Evolutionary conservation across 2,329 filamentous ascomycete species (phyloP).

Genomic region (Aureobasidium pullulans): DNA sequence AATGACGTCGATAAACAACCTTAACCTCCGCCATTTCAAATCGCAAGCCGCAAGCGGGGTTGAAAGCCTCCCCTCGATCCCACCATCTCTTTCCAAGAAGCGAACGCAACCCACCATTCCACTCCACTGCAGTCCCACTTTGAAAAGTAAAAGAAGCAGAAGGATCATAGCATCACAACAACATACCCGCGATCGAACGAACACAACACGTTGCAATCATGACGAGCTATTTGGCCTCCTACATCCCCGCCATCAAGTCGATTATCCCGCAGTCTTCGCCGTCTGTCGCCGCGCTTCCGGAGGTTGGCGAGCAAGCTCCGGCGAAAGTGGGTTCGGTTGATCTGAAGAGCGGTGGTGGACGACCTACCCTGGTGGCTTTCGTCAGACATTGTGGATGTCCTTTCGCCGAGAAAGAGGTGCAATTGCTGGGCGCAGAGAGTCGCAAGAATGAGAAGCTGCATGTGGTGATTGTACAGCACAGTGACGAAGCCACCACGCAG

Average conservation of each 20-base stretch:
- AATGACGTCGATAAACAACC: constrained; percentile 9
- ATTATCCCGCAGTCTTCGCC: constrained; percentile 14
- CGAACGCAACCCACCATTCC: neutral
- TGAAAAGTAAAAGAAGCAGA: neutral
- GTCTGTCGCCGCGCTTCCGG: constrained; percentile 8
- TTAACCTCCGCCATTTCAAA: neutral
- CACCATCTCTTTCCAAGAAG: neutral
- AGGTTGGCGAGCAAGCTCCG: constrained; percentile 12
- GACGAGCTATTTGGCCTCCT: neutral
- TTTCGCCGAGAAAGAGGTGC: constrained; percentile 48
- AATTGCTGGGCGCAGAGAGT: constrained; percentile 46
- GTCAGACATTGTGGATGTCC: constrained; percentile 68
- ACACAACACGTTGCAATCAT: neutral
- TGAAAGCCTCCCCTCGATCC: neutral
- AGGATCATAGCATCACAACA: neutral
- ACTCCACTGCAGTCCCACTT: neutral
- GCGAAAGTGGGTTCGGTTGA: constrained; percentile 1
- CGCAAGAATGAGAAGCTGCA: constrained; percentile 42
- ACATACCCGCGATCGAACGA: neutral
- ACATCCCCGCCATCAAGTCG: constrained; percentile 12
- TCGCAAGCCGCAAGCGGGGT: neutral
- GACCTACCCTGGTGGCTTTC: constrained; percentile 58
- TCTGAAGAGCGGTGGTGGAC: constrained; percentile 21
- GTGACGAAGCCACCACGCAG: constrained; percentile 45
- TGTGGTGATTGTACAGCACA: constrained; percentile 59